Evolutionary conservation across 495 filamentous ascomycete species (phyloP).

Genomic region (Neurospora africana): DNA sequence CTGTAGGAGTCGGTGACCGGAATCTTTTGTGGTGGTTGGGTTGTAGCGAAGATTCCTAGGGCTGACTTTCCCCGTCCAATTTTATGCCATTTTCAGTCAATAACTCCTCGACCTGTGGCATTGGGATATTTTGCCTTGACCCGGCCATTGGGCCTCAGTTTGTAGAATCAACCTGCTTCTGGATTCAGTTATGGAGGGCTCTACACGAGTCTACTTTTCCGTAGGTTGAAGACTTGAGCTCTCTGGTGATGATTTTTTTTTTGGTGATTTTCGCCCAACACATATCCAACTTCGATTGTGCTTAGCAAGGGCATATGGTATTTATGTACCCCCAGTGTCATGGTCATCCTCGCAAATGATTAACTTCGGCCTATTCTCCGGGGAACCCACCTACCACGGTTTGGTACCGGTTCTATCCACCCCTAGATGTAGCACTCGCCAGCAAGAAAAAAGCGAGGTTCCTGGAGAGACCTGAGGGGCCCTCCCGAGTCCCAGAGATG

Average conservation of each 20-base stretch:
- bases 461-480: neutral
- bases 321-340: neutral
- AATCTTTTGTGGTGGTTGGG: neutral
- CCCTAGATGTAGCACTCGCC: neutral
- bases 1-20: neutral
- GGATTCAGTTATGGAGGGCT: neutral
- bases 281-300: neutral
- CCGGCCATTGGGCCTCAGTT: neutral
- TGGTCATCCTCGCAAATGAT: neutral
- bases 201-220: neutral
- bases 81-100: neutral
- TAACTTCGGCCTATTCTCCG: neutral
- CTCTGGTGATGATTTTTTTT: neutral
- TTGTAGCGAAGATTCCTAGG: neutral
- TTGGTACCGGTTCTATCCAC: neutral
- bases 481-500: neutral
- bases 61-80: neutral
- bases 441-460: neutral
- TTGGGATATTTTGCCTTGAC: neutral
- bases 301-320: neutral
- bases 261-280: neutral
- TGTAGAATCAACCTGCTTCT: neutral
- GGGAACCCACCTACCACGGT: neutral
- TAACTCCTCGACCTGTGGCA: neutral
- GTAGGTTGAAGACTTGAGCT: neutral